These are phyloP conservation scores for Rhypophila decipiens DNA, from an alignment of 495 filamentous ascomycete species.

Conservation along the genomic window DNA sequence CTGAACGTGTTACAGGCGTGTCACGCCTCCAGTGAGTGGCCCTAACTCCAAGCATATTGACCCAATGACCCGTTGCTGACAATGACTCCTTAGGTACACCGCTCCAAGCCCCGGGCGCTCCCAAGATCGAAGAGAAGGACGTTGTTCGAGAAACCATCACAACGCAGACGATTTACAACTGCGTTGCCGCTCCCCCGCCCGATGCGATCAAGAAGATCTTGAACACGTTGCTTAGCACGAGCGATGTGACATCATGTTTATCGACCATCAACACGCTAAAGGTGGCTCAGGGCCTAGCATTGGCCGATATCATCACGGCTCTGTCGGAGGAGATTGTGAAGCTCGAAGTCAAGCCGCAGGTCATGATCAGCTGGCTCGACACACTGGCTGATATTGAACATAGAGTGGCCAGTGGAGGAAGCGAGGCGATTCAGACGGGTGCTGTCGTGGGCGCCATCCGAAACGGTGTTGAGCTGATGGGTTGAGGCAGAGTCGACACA, in stretches of 20 bases:
- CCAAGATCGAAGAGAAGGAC: conserved; percentile 51
- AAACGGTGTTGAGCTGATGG: conserved; percentile 71
- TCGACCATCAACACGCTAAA: conserved; percentile 83
- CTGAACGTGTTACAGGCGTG: conserved; percentile 96
- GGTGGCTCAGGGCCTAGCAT: conserved; percentile 74
- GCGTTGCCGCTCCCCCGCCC: conserved; percentile 92
- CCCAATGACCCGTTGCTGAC: conserved; percentile 9
- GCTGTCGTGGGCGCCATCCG: conserved; percentile 85
- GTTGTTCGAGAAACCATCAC: conserved; percentile 79
- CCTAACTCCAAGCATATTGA: neutral
- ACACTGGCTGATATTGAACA: conserved; percentile 90
- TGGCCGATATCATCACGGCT: conserved; percentile 88
- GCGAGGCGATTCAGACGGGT: conserved; percentile 86
- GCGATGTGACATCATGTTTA: conserved; percentile 81
- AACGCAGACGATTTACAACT: conserved; percentile 89
- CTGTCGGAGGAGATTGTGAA: conserved; percentile 73
- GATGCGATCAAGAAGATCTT: conserved; percentile 80
- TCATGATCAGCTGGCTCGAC: conserved; percentile 85
- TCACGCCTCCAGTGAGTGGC: conserved; percentile 74
- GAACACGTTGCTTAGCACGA: conserved; percentile 70
- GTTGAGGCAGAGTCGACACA: too few species aligned
- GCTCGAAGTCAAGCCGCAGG: conserved; percentile 80
- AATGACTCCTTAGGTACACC: conserved; percentile 49
- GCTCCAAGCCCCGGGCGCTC: conserved; percentile 56
- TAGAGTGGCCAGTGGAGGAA: conserved; percentile 79